Base-by-base conservation (phyloP, 805 yeast species). In the Vanderwaltozyma verrucispora region DNA sequence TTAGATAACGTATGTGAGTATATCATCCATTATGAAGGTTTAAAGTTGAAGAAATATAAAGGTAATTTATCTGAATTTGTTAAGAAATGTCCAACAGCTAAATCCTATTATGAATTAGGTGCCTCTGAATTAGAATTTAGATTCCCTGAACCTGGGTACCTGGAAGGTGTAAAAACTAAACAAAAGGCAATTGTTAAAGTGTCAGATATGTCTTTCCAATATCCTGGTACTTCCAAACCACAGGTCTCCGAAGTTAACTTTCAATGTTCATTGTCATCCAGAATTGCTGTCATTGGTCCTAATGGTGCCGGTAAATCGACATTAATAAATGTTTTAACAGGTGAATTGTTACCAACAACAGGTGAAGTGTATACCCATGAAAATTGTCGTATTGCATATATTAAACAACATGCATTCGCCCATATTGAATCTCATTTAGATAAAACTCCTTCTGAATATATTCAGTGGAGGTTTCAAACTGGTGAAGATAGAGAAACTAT, bases 401-500 rank as follows among this genome's bases (percentile, higher is more conserved):
- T 92, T 62, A 92, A 92, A 77, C 99, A 92, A 76, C 98, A 94
- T 71, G 98, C 98, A 69, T 92, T 92, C 66, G 97, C 97, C 52
- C 98, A 92, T 72, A 89, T 92, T 63, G 99, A 94, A 72, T 78
- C 83, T 66, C 98, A 92, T 68, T 78, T 89, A 69, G 99, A 92
- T 80, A 85, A 83, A 80, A 92, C 99, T 64, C 98, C 98, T 65
- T 87, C 96, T 62, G 98, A 92, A 77, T 92, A 92, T 77, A 92
- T 92, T 60, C 98, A 92, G 77, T 92, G 98, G 98, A 92, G 98
- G 82, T 92, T 89, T 96, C 98, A 92, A 77, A 92, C 98, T 66
- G 98, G 98, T 88, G 98, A 92, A 77, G 98, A 92, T 73, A 87
- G 98, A 77, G 98, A 92, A 78, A 92, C 98, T 72, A 92, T 92